Evolutionary conservation across 371 early-diverging fungal species (phyloP).

Genomic region (Dentiscutata heterogama): DNA sequence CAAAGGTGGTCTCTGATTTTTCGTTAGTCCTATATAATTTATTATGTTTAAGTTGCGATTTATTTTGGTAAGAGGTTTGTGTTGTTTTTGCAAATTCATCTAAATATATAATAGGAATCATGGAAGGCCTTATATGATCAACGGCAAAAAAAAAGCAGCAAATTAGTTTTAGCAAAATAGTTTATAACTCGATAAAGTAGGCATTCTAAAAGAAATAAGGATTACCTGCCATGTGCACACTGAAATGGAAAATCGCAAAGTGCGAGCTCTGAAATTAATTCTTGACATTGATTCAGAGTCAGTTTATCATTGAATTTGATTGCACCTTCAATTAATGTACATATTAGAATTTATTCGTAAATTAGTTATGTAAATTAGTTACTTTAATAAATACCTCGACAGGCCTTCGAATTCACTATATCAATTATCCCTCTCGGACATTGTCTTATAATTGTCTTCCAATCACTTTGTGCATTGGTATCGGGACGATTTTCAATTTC

Average conservation of each 20-base stretch:
- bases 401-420: constrained; percentile 80
- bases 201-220: not conserved
- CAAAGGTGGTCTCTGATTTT: not conserved
- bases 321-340: constrained; percentile 60
- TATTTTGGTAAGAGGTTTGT: not conserved
- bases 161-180: not conserved
- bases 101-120: constrained; percentile 39
- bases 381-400: constrained; percentile 63
- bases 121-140: constrained; percentile 31
- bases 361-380: constrained; percentile 3
- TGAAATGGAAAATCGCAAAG: constrained; percentile 73
- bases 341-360: not conserved
- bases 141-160: not conserved
- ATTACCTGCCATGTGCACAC: constrained; percentile 68
- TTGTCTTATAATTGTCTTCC: constrained; percentile 52
- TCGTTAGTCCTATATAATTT: not conserved
- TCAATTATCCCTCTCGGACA: constrained; percentile 76
- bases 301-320: constrained; percentile 83
- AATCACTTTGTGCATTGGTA: constrained; percentile 2
- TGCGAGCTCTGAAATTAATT: constrained; percentile 63
- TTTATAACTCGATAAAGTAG: not conserved
- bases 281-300: constrained; percentile 59
- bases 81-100: not conserved
- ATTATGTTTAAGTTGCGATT: not conserved
- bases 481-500: not conserved